Percentiles rank a stretch among this genome's conserved stretches.
Conservation (phyloP, 192 early-diverging fungal species). For the Coemansia sp. region DNA sequence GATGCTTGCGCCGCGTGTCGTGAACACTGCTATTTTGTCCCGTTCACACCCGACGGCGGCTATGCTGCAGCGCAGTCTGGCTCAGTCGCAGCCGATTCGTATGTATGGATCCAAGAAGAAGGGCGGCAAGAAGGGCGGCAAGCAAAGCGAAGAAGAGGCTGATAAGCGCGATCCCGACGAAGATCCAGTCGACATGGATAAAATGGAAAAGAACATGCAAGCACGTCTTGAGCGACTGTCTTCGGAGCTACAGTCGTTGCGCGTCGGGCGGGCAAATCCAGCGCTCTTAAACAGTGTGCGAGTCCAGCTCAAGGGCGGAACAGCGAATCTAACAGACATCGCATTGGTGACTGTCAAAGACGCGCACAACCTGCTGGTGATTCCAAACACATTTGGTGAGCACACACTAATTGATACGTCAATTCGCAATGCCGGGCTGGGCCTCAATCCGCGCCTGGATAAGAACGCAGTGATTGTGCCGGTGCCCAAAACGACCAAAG, state of each 20-base stretch:
- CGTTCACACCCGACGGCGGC: background rate
- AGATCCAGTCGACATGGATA: conserved; percentile 60
- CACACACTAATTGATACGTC: conserved; percentile 66
- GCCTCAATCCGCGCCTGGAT: conserved; percentile 77
- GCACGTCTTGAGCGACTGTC: conserved; percentile 61
- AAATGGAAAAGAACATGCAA: conserved; percentile 60
- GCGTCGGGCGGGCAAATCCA: conserved; percentile 74
- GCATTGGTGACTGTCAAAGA: conserved; percentile 82
- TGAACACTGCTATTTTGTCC: background rate
- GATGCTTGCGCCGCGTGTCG: background rate
- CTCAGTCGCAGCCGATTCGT: conserved; percentile 17
- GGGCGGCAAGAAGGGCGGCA: conserved; percentile 21
- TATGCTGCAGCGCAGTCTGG: background rate
- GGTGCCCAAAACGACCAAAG: conserved; percentile 81
- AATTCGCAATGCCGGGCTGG: conserved; percentile 73
- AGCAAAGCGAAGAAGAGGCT: conserved; percentile 31
- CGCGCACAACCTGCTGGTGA: conserved; percentile 76
- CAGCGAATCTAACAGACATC: conserved; percentile 62
- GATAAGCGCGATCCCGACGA: conserved; percentile 29
- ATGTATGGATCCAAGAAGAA: conserved; percentile 50
- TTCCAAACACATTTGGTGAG: conserved; percentile 73
- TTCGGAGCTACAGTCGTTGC: conserved; percentile 63
- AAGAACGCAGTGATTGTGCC: conserved; percentile 71
- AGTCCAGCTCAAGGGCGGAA: conserved; percentile 60
- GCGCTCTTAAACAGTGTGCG: conserved; percentile 71